Conservation (phyloP, 176 grass and related monocot genomes). For the Melocanna baccifera region DNA sequence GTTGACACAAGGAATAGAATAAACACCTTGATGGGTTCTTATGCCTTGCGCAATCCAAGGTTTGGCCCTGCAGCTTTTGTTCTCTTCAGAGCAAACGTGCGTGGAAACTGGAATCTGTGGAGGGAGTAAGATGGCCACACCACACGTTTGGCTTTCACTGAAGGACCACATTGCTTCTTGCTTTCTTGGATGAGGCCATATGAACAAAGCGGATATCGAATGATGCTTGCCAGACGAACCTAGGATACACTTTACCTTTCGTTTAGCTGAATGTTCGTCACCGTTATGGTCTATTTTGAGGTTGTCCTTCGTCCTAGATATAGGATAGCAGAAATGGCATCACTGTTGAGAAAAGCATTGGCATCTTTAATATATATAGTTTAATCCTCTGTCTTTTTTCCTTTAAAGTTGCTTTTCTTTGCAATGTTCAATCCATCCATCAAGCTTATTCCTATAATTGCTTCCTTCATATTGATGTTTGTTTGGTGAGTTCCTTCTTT, state of each 20-base stretch:
- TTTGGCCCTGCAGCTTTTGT: not conserved
- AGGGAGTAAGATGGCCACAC: not conserved
- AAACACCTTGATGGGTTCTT: conserved; percentile 11
- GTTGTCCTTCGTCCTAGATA: not conserved
- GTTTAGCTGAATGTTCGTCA: not conserved
- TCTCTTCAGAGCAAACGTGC: not conserved
- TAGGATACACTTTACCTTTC: not conserved
- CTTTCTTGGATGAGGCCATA: conserved; percentile 8
- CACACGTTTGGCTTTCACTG: not conserved
- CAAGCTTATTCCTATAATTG: not conserved
- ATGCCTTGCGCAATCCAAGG: not conserved
- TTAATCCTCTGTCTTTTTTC: not conserved
- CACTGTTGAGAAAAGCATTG: too few relatives aligned
- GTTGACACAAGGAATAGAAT: conserved; percentile 8
- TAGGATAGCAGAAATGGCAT: not conserved
- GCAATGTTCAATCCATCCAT: not conserved
- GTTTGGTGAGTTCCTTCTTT: not conserved
- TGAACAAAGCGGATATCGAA: not conserved
- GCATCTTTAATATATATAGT: not conserved
- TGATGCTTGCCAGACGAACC: not conserved
- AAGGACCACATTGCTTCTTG: conserved; percentile 6
- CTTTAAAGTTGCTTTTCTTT: conserved; percentile 5
- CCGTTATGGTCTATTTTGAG: not conserved
- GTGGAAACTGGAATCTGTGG: not conserved
- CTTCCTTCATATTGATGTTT: not conserved